Evolutionary conservation across 2,329 filamentous ascomycete genomes (phyloP), one percentile per base, ranked within the genome.

Genomic region (Phaeosphaeria sp.): DNA sequence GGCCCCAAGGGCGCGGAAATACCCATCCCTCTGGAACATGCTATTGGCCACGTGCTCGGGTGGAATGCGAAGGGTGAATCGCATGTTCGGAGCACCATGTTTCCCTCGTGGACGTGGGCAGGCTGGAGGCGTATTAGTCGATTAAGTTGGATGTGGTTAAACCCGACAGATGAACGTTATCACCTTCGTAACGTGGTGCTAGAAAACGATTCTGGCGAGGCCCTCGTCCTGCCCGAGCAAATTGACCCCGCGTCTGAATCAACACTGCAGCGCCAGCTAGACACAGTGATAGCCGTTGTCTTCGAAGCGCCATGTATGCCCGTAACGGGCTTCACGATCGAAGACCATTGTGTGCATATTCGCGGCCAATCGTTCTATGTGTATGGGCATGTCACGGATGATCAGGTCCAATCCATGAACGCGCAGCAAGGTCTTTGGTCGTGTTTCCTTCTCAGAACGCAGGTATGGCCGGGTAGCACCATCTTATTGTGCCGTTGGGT

Each of bases 21-120:
- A 9, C 41, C 7, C 7, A 43, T 20, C n/a, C 7, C 4, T 11
- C 20, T 18, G 17, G 41, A 18, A 6, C 6, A 3, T 43, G 41
- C 20, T 11, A 36, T 18, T 43, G 20, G 41, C 41, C 41, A 43
- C 20, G n/a, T 6, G 7, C 20, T 43, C 4, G 41, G n/a, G 9
- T 20, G n/a, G 41, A 7, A 10, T 2, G 3, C 17, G 3, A 20
- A 11, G 15, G 20, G 20, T 11, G 30, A 13, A 13, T 11, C 30
- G 13, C 13, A 11, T 36, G 11, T 41, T 41, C 30, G 48, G 3
- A 20, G 30, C 22, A 11, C 10, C 9, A 23, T 41, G 30, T 50
- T 50, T 41, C 33, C 30, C 2, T 41, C 48, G 22, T 50, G 48
- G 48, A 50, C 48, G 23, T 50, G 48, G 48, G 48, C 48, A 15